Base-by-base conservation (phyloP, 2,329 filamentous ascomycete species). In the Cercospora nicotianae region DNA sequence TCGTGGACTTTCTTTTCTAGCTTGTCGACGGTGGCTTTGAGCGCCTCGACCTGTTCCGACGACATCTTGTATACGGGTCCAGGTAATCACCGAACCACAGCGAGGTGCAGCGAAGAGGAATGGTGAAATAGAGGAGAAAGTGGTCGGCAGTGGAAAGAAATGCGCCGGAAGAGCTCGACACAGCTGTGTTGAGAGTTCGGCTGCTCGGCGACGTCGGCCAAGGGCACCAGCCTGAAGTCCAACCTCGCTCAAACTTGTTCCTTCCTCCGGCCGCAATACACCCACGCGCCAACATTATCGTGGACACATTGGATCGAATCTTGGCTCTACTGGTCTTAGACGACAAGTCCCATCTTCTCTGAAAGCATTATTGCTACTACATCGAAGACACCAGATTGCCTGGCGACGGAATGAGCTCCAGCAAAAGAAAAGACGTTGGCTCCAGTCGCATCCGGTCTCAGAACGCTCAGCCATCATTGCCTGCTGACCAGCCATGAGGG, bases 1-100 rank as follows among this genome's bases (percentile, higher is more conserved):
- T 92, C 87, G 81, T 91, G 89, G 77, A 99, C 91, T 78, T 94
- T 91, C 79, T 88, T 84, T 83, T 98, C 93, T 76, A 99, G 90
- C 83, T 88, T 88, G 79, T 88, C 85, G 80, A 98, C 90, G 78
- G 93, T 88, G 83, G 90, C 88, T 84, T 94, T 93, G 78, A 98
- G 88, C 82, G 69, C 65, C 30, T 72, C 72, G 59, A 71, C 72
- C 55, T 58, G 67, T 58, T 71, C 71, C 62, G 71, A 57, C 62
- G 62, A 70, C 70, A 73, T 73, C 28, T 59, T 70, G 59, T 57
- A 59, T 51, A 63, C 26, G 28, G 51, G 51, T 45, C 31, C 65
- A 53, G 33, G 60, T 63, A 64, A 55, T 60, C 64, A 65, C 57
- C 69, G 65, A 60, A 69, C 66, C 66, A 71, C 51, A 55, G 63